Conservation (phyloP, 2,329 filamentous ascomycete genomes). For the Laburnicola sp. region DNA sequence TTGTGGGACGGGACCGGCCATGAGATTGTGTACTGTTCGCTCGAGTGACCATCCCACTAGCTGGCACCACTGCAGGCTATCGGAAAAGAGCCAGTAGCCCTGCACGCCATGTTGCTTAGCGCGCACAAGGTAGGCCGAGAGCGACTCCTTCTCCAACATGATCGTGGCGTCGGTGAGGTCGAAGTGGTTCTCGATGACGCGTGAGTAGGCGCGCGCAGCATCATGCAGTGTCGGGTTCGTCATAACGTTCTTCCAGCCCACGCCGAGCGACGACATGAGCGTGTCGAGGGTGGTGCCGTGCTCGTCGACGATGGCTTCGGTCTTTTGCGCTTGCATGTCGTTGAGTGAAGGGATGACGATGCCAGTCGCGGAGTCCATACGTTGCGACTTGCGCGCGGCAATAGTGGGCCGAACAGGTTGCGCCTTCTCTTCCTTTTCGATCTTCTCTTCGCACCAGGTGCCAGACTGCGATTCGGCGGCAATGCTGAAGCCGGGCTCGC, state of each 20-base stretch:
- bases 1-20: slow-evolving; percentile 40
- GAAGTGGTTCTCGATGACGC: slow-evolving; percentile 81
- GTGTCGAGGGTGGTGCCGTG: slow-evolving; percentile 73
- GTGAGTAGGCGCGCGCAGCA: slow-evolving; percentile 44
- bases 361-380: slow-evolving; percentile 50
- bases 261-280: slow-evolving; percentile 84
- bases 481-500: slow-evolving; percentile 59
- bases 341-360: slow-evolving; percentile 47
- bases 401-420: slow-evolving; percentile 50
- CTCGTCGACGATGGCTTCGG: slow-evolving; percentile 53
- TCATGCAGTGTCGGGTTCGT: slow-evolving; percentile 68
- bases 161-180: slow-evolving; percentile 52
- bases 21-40: slow-evolving; percentile 41
- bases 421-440: slow-evolving; percentile 54
- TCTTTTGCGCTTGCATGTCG: slow-evolving; percentile 37
- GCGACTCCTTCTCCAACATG: slow-evolving; percentile 55
- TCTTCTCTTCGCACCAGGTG: slow-evolving; percentile 72
- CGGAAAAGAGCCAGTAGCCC: slow-evolving; percentile 54
- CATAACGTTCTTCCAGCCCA: slow-evolving; percentile 85
- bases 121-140: slow-evolving; percentile 53
- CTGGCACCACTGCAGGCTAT: slow-evolving; percentile 53
- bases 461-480: slow-evolving; percentile 70
- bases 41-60: slow-evolving; percentile 49
- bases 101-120: slow-evolving; percentile 50
- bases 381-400: slow-evolving; percentile 66